Evolutionary conservation across 2,329 filamentous ascomycete species (phyloP).

Genomic region (Diplodia intermedia): DNA sequence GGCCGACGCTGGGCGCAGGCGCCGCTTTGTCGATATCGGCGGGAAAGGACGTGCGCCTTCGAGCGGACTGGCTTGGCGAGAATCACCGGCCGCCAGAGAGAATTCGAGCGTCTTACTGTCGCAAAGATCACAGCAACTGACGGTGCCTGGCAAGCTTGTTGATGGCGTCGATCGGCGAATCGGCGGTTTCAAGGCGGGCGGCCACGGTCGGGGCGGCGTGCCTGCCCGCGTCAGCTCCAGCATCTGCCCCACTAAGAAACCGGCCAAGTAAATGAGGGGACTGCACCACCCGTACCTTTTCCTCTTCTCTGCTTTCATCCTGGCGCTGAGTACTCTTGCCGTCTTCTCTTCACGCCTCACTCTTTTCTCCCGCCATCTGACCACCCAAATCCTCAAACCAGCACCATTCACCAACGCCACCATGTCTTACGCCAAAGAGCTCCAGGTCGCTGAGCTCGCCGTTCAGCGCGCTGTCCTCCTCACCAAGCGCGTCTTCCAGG

Average conservation of each 20-base stretch:
- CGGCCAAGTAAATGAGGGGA: slow-evolving; percentile 31
- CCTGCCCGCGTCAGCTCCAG: slow-evolving; percentile 26
- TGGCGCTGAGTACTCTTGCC: slow-evolving; percentile 37
- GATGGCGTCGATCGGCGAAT: slow-evolving; percentile 28
- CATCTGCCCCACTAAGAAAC: slow-evolving; percentile 33
- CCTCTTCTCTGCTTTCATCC: slow-evolving; percentile 41
- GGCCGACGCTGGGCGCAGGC: slow-evolving; percentile 4
- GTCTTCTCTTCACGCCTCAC: slow-evolving; percentile 37
- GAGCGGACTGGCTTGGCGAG: neutral
- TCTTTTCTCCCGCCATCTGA: slow-evolving; percentile 32
- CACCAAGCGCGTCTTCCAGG: slow-evolving; percentile 79
- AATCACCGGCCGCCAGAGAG: neutral
- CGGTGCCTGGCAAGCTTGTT: slow-evolving; percentile 8
- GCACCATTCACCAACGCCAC: slow-evolving; percentile 38
- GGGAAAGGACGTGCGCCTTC: neutral
- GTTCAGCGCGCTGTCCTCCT: slow-evolving; percentile 82
- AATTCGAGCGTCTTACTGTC: neutral
- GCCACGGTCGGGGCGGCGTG: neutral
- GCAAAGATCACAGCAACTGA: slow-evolving; percentile 2
- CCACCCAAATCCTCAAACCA: slow-evolving; percentile 33
- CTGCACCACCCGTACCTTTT: slow-evolving; percentile 36
- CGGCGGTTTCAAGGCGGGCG: slow-evolving; percentile 24
- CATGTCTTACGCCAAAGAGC: slow-evolving; percentile 73
- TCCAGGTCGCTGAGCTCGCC: slow-evolving; percentile 82
- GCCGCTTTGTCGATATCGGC: slow-evolving; percentile 28